These are phyloP conservation scores for Singerocomus rubriflavus DNA, from an alignment of 1,284 basidiomycete genomes.

Conservation along the genomic window DNA sequence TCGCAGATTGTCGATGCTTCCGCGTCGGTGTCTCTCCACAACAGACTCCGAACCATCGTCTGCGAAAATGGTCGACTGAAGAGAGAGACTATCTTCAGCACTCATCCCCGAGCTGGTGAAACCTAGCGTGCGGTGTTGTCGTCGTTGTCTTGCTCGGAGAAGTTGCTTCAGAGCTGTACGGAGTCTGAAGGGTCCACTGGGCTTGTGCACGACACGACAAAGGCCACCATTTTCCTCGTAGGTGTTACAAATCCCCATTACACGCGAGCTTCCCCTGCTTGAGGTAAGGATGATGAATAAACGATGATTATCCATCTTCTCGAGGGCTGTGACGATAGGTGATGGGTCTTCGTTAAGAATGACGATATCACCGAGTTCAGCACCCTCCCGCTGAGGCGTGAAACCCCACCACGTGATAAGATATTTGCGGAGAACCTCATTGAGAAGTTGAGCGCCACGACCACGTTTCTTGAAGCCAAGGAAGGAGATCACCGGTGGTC, in stretches of 20 bases:
- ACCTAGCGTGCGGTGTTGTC: conserved; percentile 24
- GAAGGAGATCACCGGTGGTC: conserved; percentile 61
- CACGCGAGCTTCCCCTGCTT: conserved; percentile 60
- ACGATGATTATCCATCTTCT: conserved; percentile 52
- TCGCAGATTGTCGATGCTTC: conserved; percentile 27
- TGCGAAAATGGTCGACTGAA: conserved; percentile 31
- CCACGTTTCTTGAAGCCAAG: conserved; percentile 70
- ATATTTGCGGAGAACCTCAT: conserved; percentile 63
- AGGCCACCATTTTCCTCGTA: conserved; percentile 85
- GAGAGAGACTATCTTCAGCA: conserved; percentile 28
- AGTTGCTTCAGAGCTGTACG: conserved; percentile 69
- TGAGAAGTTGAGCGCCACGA: conserved; percentile 68
- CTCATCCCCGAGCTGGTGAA: conserved; percentile 15
- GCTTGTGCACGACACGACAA: conserved; percentile 86
- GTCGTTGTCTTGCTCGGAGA: conserved; percentile 49
- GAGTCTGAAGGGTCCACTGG: conserved; percentile 79
- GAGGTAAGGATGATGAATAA: conserved; percentile 77
- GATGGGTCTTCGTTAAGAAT: conserved; percentile 80
- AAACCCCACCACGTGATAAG: conserved; percentile 80
- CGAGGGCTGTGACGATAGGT: conserved; percentile 56
- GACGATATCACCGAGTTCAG: conserved; percentile 67
- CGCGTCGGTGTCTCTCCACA: conserved; percentile 20
- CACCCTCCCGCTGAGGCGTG: conserved; percentile 43
- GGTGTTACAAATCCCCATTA: conserved; percentile 62
- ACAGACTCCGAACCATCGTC: conserved; percentile 23